Conservation (phyloP, 1,284 basidiomycete genomes). For the Ustilago esculenta region DNA sequence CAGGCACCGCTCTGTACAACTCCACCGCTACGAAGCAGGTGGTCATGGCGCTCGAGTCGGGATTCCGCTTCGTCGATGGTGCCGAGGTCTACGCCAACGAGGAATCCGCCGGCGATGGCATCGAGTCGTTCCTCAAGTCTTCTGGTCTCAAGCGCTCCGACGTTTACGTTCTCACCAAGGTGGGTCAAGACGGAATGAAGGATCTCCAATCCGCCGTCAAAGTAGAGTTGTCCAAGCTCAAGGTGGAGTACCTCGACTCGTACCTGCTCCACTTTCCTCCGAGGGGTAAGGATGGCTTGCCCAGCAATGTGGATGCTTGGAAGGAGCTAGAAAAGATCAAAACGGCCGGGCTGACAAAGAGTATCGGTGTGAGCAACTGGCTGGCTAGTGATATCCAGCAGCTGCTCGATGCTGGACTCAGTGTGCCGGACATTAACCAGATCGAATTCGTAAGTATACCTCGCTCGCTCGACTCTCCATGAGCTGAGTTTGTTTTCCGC, state of each 20-base stretch:
- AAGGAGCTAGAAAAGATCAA: slow-evolving; percentile 53
- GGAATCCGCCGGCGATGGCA: slow-evolving; percentile 33
- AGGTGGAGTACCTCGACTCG: slow-evolving; percentile 41
- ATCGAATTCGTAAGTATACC: slow-evolving; percentile 49
- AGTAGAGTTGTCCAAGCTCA: slow-evolving; percentile 36
- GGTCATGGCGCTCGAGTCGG: slow-evolving; percentile 37
- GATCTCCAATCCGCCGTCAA: slow-evolving; percentile 34
- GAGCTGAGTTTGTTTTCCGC: no score
- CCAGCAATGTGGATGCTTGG: slow-evolving; percentile 53
- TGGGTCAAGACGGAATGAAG: slow-evolving; percentile 32
- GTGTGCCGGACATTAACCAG: slow-evolving; percentile 55
- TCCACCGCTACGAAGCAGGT: slow-evolving; percentile 27
- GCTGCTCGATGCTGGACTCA: slow-evolving; percentile 45
- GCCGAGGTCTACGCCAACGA: slow-evolving; percentile 53
- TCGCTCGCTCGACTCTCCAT: neutral
- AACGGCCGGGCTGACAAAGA: slow-evolving; percentile 39
- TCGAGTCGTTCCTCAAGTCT: slow-evolving; percentile 25
- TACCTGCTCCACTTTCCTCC: slow-evolving; percentile 54
- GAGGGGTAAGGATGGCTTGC: slow-evolving; percentile 48
- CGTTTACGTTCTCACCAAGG: slow-evolving; percentile 44
- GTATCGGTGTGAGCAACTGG: slow-evolving; percentile 56
- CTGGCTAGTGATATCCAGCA: slow-evolving; percentile 51
- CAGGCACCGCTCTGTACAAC: slow-evolving; percentile 45
- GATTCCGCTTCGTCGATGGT: slow-evolving; percentile 47
- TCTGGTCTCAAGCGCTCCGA: slow-evolving; percentile 31